Evolutionary conservation across 169 alveolate species (phyloP), one percentile per base, ranked within the genome.

Genomic region (Condylostoma magnum): DNA sequence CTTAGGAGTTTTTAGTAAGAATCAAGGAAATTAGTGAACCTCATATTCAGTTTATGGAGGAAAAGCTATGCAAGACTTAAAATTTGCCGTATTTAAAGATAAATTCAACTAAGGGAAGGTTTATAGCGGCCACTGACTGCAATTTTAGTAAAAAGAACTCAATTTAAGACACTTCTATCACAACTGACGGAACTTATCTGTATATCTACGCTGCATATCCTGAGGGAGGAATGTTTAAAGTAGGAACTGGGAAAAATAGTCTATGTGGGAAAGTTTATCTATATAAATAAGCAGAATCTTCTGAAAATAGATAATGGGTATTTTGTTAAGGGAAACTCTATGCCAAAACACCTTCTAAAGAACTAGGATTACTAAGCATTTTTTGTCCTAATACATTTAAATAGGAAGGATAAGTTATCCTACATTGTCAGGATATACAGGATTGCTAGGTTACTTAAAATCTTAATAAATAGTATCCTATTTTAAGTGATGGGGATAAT

Each of bases 211-310:
- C 84, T 34, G 68, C 89, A 55, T 76, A 86, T 8, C 72, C 84
- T 18, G 88, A 84, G 53, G 95, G 93, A 8, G 89, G 91, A n/a
- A 87, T 83, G 89, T 84, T 77, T 41, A 92, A 89, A 77, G 67
- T 92, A 27, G 97, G 97, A 18, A 89, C 95, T 28, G 97, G 97
- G 18, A 88, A 86, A 57, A 72, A 77, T 22, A 86, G 95, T 5
- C 47, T 76, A 36, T 83, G 90, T 33, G 97, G 97, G 28, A 84
- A 86, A 69, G 93, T 92, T 28, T 92, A 92, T 60, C 71, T 84
- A 33, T 78, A 69, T 28, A 18, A 56, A 27, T 58, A 77, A n/a
- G 53, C 81, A 36, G 91, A 84, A 33, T 75, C 77, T 37, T 41
- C 77, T 8, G 94, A 85, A 22, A 88, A 80, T 44, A 76, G 82